Evolutionary conservation across 1,139 yeast genomes (phyloP), one percentile per base, ranked within the genome.

Genomic region (Diutina pseudorugosa): DNA sequence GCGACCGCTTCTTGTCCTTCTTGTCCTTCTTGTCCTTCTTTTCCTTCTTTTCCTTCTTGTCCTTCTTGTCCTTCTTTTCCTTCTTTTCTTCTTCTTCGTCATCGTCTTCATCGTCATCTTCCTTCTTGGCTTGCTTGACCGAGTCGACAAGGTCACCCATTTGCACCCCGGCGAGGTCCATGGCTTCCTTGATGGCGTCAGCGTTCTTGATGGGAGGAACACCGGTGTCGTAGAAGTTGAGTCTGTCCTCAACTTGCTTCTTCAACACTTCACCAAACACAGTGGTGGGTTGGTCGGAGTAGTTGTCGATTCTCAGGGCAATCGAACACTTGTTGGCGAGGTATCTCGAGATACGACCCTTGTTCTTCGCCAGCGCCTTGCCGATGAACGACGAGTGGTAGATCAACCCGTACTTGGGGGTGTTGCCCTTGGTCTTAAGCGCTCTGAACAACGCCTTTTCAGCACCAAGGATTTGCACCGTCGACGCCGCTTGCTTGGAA

Each of bases 371-470:
- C 58, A 93, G 77, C 54, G 99, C 99, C 75, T 86, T 89, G 61
- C 98, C 97, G 63, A 93, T 91, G 68, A 93, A 88, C 41, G 96
- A 85, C 54, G 98, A 90, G 75, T 93, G 98, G 77, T 93, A 93
- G 65, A 93, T 88, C 68, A 93, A 80, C 68, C 98, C 98, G 70
- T 93, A 93, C 72, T 93, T 93, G 64, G 98, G 98, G 57, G 98
- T 93, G 75, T 93, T 91, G 68, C 95, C 96, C 76, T 93, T 93
- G 60, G 98, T 93, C 79, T 93, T 93, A 68, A 93, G 81, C 60
- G 98, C 98, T 76, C 98, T 85, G 81, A 93, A 93, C 60, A 93
- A 79, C 52, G 98, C 98, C 82, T 93, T 93, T 75, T 93, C 98
- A 61, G 98, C 98, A 73, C 98, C 98, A 65, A 93, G 80, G 61